phyloP scores from a whole-genome alignment of 2,329 filamentous ascomycete genomes.

The Cercospora beticola region DNA sequence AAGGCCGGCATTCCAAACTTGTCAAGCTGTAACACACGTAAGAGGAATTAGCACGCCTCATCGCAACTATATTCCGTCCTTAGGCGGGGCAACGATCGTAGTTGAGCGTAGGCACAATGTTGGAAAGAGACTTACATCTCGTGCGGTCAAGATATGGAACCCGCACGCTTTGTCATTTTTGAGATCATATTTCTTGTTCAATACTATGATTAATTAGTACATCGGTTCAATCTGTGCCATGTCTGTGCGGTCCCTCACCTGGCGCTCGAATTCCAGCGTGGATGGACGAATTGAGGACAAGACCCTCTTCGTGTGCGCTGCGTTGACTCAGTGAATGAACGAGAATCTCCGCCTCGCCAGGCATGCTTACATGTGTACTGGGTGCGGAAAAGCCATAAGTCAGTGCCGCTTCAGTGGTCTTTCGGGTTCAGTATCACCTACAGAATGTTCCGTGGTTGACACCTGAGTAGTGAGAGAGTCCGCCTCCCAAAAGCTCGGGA shows the following conservation, averaged over 20 bases:
- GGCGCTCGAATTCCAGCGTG: slow-evolving; percentile 63
- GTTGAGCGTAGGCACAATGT: neutral
- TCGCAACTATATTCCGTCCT: neutral
- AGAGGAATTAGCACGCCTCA: neutral
- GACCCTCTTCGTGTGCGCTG: slow-evolving; percentile 61
- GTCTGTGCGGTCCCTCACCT: neutral
- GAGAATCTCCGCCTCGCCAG: slow-evolving; percentile 30
- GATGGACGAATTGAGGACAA: slow-evolving; percentile 59
- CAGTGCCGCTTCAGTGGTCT: neutral
- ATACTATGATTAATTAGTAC: slow-evolving; percentile 32
- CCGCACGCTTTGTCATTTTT: slow-evolving; percentile 60
- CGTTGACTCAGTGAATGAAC: slow-evolving; percentile 45
- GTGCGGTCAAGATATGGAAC: slow-evolving; percentile 57
- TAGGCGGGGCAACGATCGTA: neutral
- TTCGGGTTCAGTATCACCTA: neutral
- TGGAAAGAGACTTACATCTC: slow-evolving; percentile 38
- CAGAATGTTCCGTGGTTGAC: slow-evolving; percentile 61
- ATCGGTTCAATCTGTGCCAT: neutral
- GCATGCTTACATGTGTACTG: neutral
- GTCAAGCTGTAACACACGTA: slow-evolving; percentile 42
- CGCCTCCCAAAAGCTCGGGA: slow-evolving; percentile 56
- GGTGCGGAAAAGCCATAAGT: neutral
- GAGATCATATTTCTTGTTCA: slow-evolving; percentile 52
- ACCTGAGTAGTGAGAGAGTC: slow-evolving; percentile 60
- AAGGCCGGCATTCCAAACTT: slow-evolving; percentile 49